Evolutionary conservation across 2,329 filamentous ascomycete species (phyloP), one percentile per base, ranked within the genome.

Genomic region (Zymoseptoria pseudotritici): DNA sequence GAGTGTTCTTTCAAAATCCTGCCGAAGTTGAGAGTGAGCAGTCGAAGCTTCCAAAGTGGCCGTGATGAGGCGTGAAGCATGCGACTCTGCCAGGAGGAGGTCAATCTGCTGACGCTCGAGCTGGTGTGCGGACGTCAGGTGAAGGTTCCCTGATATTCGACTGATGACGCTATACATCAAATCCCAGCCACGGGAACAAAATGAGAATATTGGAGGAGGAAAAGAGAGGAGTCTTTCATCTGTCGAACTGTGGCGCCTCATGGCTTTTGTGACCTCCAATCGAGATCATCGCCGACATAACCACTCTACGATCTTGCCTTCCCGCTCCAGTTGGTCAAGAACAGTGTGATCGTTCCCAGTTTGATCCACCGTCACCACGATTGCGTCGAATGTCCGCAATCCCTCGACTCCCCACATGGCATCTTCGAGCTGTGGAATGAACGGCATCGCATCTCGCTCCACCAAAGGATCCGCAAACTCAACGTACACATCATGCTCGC

Each of bases 1-100:
- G 87, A 61, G 78, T 77, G 19, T 82, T 96, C 58, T 95, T 95
- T 73, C 70, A 65, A 65, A 53, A 22, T 4, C 52, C 52, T 29
- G 52, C 36, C 36, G 36, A 46, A n/a, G 36, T 46, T 7, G 17
- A 46, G 36, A 46, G 17, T 46, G 36, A 46, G 36, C 36, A 46
- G 17, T 46, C 36, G 36, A 46, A 46, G n/a, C 36, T 46, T 6
- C 36, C 36, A n/a, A 46, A 46, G 36, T 46, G 36, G 36, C 36
- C 36, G 17, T 46, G 36, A 46, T n/a, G 5, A 46, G 36, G 13
- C 13, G 36, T n/a, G 17, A 17, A n/a, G 13, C 1, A 46, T 46
- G 17, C 13, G 13, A 46, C 36, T 13, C 36, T 46, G 36, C 4
- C 36, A 42, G 11, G 6, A 17, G 11, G 11, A 17, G 4, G 36